phyloP scores from a whole-genome alignment of 441 rosid genomes.

The Metrosideros polymorpha region DNA sequence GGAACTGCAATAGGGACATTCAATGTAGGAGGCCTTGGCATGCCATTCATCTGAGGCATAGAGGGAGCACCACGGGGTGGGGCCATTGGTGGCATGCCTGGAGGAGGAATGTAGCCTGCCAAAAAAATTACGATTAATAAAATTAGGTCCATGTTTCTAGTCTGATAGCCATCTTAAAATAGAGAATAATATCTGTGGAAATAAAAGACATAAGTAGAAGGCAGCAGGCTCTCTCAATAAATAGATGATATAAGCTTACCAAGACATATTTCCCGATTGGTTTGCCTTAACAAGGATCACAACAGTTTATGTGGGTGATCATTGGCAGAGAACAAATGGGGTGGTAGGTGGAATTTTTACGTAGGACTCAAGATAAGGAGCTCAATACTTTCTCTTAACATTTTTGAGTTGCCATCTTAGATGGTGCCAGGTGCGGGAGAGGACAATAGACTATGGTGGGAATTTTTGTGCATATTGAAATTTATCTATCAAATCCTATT shows the following conservation, averaged over 20 bases:
- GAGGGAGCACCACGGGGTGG: constrained; percentile 83
- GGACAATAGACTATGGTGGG: not conserved
- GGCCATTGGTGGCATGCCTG: constrained; percentile 58
- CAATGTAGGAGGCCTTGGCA: constrained; percentile 57
- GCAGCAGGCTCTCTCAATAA: not conserved
- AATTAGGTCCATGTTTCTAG: not conserved
- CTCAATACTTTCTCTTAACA: not conserved
- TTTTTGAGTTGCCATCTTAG: not conserved
- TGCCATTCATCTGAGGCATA: constrained; percentile 59
- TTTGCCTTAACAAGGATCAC: not conserved
- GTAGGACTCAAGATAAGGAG: not conserved
- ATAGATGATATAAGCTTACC: not conserved
- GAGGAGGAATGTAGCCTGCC: constrained; percentile 51
- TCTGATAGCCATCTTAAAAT: not conserved
- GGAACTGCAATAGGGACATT: constrained; percentile 36
- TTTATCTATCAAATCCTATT: not conserved
- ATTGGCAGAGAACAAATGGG: not conserved
- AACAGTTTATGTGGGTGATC: not conserved
- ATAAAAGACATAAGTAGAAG: not conserved
- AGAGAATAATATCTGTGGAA: not conserved
- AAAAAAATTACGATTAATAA: not conserved
- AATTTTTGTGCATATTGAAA: not conserved
- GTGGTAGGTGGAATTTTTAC: not conserved
- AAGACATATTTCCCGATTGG: not conserved
- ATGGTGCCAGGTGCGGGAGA: not conserved